These are phyloP conservation scores for Pseudozyma flocculosa DNA, from an alignment of 1,284 basidiomycete species.

Conservation along the genomic window DNA sequence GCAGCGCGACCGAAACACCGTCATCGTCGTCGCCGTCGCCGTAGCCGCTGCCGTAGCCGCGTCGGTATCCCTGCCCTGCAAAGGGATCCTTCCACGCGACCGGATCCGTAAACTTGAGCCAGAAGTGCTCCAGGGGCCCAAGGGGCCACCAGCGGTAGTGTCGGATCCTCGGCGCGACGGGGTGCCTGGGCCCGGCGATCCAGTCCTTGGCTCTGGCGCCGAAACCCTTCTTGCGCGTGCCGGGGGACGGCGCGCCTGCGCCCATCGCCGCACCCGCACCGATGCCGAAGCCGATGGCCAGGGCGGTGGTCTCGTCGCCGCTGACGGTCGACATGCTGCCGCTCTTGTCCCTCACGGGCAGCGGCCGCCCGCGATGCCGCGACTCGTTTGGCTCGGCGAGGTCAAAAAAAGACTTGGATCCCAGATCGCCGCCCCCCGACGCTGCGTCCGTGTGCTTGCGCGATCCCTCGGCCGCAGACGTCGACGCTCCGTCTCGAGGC, in stretches of 20 bases:
- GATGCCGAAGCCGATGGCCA: not conserved
- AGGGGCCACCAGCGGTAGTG: constrained; percentile 54
- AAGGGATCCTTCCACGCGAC: constrained; percentile 40
- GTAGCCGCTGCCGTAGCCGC: not conserved
- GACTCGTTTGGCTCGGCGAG: not conserved
- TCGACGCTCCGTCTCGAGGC: too few species aligned
- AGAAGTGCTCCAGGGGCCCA: constrained; percentile 25
- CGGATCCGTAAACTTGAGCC: constrained; percentile 23
- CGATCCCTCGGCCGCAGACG: too few species aligned
- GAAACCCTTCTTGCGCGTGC: not conserved
- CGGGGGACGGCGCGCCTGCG: too few species aligned
- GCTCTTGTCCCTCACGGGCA: not conserved
- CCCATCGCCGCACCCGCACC: too few species aligned
- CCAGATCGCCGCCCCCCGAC: too few species aligned
- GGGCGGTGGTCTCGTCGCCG: not conserved
- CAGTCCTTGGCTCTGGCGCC: constrained; percentile 2
- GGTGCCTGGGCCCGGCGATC: constrained; percentile 26
- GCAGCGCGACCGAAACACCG: not conserved
- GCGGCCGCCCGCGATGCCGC: not conserved
- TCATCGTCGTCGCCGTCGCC: not conserved
- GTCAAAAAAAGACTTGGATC: too few species aligned
- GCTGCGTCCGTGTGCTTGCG: too few species aligned
- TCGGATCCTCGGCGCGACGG: constrained; percentile 19
- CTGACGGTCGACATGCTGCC: not conserved
- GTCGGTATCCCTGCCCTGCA: too few species aligned